Evolutionary conservation across 1,284 basidiomycete genomes (phyloP).

Genomic region (Stereum hirsutum): DNA sequence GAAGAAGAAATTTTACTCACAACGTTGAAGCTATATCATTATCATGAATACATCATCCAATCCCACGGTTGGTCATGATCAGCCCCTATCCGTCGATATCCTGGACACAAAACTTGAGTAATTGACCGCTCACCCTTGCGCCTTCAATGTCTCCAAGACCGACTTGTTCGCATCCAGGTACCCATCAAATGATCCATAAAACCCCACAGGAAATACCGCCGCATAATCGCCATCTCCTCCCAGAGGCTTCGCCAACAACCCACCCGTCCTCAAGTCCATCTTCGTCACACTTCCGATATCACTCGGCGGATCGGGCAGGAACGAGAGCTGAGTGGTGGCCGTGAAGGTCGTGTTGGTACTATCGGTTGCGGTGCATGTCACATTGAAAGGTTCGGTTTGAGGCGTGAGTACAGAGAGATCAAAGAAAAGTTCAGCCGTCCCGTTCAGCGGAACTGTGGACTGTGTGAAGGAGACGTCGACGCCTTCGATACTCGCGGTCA

Average conservation of each 20-base stretch:
- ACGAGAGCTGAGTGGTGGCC: conserved; percentile 35
- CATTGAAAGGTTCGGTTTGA: conserved; percentile 32
- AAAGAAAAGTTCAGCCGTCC: conserved; percentile 40
- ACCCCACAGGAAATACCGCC: conserved; percentile 61
- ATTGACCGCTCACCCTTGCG: conserved; percentile 52
- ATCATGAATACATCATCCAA: too few relatives aligned
- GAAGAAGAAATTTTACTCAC: too few relatives aligned
- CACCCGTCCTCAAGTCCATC: conserved; percentile 63
- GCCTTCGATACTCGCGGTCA: too few relatives aligned
- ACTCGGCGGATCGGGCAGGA: conserved; percentile 43
- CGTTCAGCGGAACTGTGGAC: conserved; percentile 42
- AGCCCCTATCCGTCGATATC: too few relatives aligned
- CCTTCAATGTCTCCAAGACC: conserved; percentile 46
- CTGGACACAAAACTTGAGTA: too few relatives aligned
- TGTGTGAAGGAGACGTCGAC: conserved; percentile 29
- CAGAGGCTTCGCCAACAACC: conserved; percentile 48
- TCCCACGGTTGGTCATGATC: too few relatives aligned
- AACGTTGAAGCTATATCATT: too few relatives aligned
- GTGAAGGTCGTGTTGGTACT: conserved; percentile 33
- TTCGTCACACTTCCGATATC: conserved; percentile 48
- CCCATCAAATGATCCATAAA: conserved; percentile 56
- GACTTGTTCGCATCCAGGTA: conserved; percentile 52
- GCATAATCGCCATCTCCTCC: conserved; percentile 22
- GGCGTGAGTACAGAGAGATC: conserved; percentile 36
- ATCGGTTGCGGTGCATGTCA: conserved; percentile 42